Conservation (phyloP, 2,329 filamentous ascomycete species). For the Scedosporium aurantiacum region DNA sequence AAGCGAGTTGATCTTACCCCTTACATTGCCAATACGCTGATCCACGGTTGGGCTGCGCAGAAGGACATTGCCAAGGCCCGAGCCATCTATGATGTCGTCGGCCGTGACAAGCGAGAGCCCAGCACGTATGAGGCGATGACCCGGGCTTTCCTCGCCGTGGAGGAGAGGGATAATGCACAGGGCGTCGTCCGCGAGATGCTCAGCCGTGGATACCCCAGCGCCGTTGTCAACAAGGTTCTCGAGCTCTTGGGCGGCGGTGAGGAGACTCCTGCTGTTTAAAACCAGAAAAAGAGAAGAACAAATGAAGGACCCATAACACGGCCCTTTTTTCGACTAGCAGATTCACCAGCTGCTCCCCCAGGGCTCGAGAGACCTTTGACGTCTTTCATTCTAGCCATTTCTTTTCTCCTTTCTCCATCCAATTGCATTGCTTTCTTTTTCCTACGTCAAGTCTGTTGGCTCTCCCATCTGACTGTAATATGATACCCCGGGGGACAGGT, state of each 20-base stretch:
- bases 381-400: background rate
- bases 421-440: background rate
- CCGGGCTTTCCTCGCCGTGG: conserved; percentile 74
- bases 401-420: background rate
- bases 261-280: conserved; percentile 6
- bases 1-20: conserved; percentile 76
- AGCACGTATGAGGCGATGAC: conserved; percentile 99
- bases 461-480: conserved; percentile 7
- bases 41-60: conserved; percentile 88
- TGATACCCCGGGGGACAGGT: conserved; percentile 5
- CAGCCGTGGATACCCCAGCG: conserved; percentile 76
- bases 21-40: conserved; percentile 96
- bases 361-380: background rate
- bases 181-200: conserved; percentile 82
- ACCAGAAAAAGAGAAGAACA: too few relatives aligned
- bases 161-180: conserved; percentile 68
- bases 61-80: conserved; percentile 71
- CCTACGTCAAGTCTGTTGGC: background rate
- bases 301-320: background rate
- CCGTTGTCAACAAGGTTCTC: conserved; percentile 86
- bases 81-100: conserved; percentile 68
- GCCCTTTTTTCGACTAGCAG: background rate
- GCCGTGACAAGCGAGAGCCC: conserved; percentile 72
- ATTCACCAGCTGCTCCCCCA: background rate
- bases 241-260: conserved; percentile 58